Evolutionary conservation across 164 flowering plant genomes (phyloP).

Genomic region (Vitis labrusca): DNA sequence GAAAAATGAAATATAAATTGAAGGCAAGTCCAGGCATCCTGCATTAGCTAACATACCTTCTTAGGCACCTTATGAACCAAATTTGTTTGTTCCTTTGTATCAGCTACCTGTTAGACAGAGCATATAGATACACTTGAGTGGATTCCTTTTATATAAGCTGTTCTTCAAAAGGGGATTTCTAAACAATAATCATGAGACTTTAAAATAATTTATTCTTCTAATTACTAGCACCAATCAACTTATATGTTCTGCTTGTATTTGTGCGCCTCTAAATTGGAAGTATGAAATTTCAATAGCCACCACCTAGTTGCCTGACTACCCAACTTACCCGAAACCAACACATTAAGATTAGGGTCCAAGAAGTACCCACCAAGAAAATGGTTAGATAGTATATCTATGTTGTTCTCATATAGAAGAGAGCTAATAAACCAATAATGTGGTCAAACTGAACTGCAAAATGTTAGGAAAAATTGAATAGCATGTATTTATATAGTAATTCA

Average conservation of each 20-base stretch:
- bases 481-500: no score
- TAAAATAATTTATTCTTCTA: no score
- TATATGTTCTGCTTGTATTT: not conserved
- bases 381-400: not conserved
- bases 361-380: not conserved
- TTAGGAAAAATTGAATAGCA: not conserved
- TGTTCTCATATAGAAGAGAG: not conserved
- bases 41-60: slow-evolving; percentile 39
- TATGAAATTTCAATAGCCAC: not conserved
- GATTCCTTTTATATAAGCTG: no score
- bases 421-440: no score
- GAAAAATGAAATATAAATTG: not conserved
- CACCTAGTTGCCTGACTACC: not conserved
- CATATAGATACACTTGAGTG: not conserved
- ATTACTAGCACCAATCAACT: not conserved
- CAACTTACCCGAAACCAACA: not conserved
- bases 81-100: slow-evolving; percentile 42
- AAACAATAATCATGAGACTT: not conserved
- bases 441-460: not conserved
- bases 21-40: not conserved
- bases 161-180: no score
- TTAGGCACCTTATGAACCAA: slow-evolving; percentile 71
- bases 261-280: not conserved
- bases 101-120: slow-evolving; percentile 49
- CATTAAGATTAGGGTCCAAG: not conserved